Conservation (phyloP, 192 early-diverging fungal species). For the Podila epicladia region DNA sequence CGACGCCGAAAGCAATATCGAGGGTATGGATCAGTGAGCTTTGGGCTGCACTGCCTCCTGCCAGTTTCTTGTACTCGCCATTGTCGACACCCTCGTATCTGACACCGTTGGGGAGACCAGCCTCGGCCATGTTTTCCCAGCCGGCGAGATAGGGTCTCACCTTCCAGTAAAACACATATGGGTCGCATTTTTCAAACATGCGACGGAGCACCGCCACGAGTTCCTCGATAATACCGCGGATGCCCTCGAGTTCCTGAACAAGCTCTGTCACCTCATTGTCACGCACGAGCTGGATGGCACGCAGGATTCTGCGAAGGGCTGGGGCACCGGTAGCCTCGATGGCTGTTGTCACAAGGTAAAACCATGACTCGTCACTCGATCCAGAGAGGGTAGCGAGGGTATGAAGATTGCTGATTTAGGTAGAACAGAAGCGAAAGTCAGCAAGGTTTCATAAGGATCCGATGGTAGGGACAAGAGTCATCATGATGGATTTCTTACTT, state of each 20-base stretch:
- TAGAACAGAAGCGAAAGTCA: constrained; percentile 6
- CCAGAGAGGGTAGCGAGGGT: constrained; percentile 88
- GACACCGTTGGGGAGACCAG: constrained; percentile 86
- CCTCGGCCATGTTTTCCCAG: constrained; percentile 92
- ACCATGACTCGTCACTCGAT: constrained; percentile 95
- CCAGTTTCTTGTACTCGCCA: constrained; percentile 76
- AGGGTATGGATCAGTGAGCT: constrained; percentile 91
- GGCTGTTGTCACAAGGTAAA: constrained; percentile 91
- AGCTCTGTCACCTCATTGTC: constrained; percentile 60
- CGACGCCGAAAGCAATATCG: constrained; percentile 88
- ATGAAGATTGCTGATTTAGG: constrained; percentile 73
- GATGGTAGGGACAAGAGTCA: neutral
- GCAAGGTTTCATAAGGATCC: neutral
- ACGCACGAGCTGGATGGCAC: constrained; percentile 67
- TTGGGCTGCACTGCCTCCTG: constrained; percentile 95
- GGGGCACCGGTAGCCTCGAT: constrained; percentile 87
- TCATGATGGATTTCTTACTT: constrained; percentile 54
- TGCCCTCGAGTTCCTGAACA: constrained; percentile 62
- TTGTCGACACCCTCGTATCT: constrained; percentile 93
- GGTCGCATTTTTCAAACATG: constrained; percentile 96
- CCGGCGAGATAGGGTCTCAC: constrained; percentile 91
- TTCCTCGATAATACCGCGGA: constrained; percentile 63
- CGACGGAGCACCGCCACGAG: constrained; percentile 67
- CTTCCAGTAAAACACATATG: constrained; percentile 95
- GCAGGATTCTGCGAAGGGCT: constrained; percentile 72